These are phyloP conservation scores for Paramecium octaurelia DNA, from an alignment of 73 alveolate genomes.

Conservation along the genomic window DNA sequence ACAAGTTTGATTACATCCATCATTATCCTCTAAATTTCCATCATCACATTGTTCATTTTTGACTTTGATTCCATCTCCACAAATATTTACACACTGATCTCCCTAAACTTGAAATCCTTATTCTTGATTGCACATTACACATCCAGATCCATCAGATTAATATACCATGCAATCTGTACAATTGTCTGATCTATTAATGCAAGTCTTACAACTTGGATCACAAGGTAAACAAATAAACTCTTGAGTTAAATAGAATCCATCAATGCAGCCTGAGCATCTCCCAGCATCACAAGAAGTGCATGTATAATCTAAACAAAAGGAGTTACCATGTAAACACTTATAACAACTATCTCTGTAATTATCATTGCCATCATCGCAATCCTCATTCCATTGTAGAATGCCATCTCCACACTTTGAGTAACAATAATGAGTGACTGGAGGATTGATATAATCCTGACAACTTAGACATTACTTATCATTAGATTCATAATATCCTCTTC, in stretches of 20 bases:
- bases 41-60: slow-evolving; percentile 14
- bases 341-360: slow-evolving; percentile 7
- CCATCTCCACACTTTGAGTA: slow-evolving; percentile 18
- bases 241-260: background rate
- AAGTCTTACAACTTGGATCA: background rate
- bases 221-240: background rate
- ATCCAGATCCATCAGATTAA: background rate
- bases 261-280: background rate
- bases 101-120: background rate
- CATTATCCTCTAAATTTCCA: background rate
- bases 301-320: background rate
- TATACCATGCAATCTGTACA: background rate
- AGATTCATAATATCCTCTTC: slow-evolving; percentile 24
- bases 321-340: background rate
- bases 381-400: slow-evolving; percentile 18
- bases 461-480: background rate
- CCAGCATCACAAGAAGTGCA: slow-evolving; percentile 27
- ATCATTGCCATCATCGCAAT: slow-evolving; percentile 44
- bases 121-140: background rate
- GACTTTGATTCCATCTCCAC: slow-evolving; percentile 42
- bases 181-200: background rate
- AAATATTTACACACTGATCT: background rate
- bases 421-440: background rate
- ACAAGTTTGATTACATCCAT: slow-evolving; percentile 9
- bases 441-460: background rate